These are phyloP conservation scores for Cladosporium oxysporum DNA, from an alignment of 2,329 filamentous ascomycete species.

Conservation along the genomic window DNA sequence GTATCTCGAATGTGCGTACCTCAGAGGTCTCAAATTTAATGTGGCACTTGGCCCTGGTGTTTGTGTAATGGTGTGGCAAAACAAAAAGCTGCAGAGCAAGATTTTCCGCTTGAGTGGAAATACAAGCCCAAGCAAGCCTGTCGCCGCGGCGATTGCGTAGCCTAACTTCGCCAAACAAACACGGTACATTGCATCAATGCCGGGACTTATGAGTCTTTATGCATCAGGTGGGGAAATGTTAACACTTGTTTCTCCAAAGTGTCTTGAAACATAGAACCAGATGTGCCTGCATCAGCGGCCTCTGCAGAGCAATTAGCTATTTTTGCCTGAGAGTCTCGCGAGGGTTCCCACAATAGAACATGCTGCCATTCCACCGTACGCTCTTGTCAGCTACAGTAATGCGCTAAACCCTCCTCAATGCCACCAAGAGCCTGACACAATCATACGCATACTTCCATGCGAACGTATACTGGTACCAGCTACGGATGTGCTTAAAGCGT, in stretches of 20 bases:
- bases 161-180: background rate
- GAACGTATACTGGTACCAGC: background rate
- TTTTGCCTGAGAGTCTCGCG: background rate
- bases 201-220: background rate
- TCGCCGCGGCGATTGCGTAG: background rate
- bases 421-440: background rate
- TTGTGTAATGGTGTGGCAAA: background rate
- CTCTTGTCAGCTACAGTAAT: background rate
- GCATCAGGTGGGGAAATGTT: background rate
- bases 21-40: background rate
- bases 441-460: background rate
- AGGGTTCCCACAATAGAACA: background rate
- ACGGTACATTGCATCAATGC: background rate
- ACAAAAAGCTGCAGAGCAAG: background rate
- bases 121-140: background rate
- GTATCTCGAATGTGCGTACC: background rate
- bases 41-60: background rate
- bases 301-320: background rate
- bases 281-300: background rate
- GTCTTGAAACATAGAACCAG: background rate
- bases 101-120: background rate
- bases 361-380: background rate
- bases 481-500: background rate
- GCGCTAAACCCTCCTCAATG: background rate
- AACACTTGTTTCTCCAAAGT: background rate